Evolutionary conservation across 179 eudicot genomes (phyloP).

Genomic region (Sideroxylon spinosum): DNA sequence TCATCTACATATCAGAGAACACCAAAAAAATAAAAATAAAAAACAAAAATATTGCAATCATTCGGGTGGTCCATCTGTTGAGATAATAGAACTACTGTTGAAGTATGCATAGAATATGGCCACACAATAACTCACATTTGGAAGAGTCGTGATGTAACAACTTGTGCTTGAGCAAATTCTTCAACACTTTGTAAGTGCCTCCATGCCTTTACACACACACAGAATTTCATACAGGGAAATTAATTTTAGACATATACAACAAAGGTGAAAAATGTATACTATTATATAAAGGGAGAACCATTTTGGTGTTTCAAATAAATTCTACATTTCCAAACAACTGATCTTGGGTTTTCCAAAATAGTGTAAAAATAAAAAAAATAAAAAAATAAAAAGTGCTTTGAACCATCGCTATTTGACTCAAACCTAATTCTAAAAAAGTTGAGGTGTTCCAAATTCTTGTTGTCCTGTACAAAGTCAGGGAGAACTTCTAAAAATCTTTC

Average conservation of each 20-base stretch:
- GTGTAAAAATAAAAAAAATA: too few species aligned
- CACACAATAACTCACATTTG: constrained; percentile 53
- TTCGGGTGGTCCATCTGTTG: not conserved
- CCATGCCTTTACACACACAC: constrained; percentile 59
- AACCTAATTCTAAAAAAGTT: too few species aligned
- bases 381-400: too few species aligned
- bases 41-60: not conserved
- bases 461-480: too few species aligned
- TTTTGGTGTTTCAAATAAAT: too few species aligned
- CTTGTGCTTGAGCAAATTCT: constrained; percentile 92
- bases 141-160: constrained; percentile 86
- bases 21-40: too few species aligned
- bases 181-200: constrained; percentile 86
- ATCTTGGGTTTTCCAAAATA: too few species aligned
- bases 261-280: not conserved
- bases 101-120: not conserved
- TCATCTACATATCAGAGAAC: constrained; percentile 48
- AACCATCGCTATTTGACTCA: too few species aligned
- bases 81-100: not conserved
- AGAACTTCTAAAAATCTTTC: too few species aligned
- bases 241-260: not conserved
- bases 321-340: too few species aligned
- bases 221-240: not conserved
- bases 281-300: too few species aligned
- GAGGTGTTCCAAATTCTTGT: too few species aligned